Conservation (phyloP, 495 filamentous ascomycete species). For the Cenococcum geophilum region DNA sequence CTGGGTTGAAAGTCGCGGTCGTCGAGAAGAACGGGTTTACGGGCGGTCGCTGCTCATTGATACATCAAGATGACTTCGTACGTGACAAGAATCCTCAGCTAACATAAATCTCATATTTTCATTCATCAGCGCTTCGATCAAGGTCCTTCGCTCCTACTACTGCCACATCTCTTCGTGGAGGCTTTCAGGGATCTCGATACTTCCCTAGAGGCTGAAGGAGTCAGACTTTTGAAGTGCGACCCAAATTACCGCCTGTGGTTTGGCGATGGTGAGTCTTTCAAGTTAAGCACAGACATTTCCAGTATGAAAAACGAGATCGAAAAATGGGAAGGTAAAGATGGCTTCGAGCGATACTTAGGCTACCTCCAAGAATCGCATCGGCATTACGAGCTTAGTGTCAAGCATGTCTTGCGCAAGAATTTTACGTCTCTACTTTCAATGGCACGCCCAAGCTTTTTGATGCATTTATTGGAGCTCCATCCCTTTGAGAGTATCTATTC, state of each 20-base stretch:
- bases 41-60: constrained; percentile 58
- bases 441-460: constrained; percentile 47
- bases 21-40: constrained; percentile 63
- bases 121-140: constrained; percentile 57
- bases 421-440: constrained; percentile 53
- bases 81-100: constrained; percentile 8
- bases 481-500: constrained; percentile 60
- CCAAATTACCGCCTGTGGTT: constrained; percentile 68
- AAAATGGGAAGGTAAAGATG: constrained; percentile 57
- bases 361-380: constrained; percentile 57
- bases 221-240: constrained; percentile 59
- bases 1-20: constrained; percentile 59
- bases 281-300: constrained; percentile 54
- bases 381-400: constrained; percentile 59
- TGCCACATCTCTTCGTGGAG: constrained; percentile 59
- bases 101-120: background rate
- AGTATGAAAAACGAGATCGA: constrained; percentile 63
- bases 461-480: constrained; percentile 50
- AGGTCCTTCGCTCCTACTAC: constrained; percentile 62
- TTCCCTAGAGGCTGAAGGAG: constrained; percentile 51
- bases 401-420: constrained; percentile 56
- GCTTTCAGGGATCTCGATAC: constrained; percentile 60
- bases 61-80: constrained; percentile 50
- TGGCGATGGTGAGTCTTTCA: constrained; percentile 53
- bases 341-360: constrained; percentile 54